Evolutionary conservation across 768 basidiomycete species (phyloP), one percentile per base, ranked within the genome.

Genomic region (Exsudoporus frostii): DNA sequence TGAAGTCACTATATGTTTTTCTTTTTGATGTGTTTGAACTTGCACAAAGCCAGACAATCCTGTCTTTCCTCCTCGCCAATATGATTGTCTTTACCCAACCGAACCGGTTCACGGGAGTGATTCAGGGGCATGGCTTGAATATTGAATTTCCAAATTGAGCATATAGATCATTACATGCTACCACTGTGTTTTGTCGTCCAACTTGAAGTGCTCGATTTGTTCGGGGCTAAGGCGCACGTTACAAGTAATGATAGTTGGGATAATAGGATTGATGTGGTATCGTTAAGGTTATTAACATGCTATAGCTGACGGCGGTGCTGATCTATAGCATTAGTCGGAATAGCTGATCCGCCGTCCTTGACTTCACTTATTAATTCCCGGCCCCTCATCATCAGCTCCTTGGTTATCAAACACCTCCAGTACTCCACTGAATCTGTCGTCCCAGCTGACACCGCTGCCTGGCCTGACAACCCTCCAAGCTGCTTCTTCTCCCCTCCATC

Each of bases 381-480:
- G 17, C 11, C n/a, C 47, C 7, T 50, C 56, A 10, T 29, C 43
- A 30, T 51, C 43, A 29, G 29, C 13, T 44, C 65, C 67, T 42
- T 76, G 76, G 59, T 79, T 72, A 19, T 73, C 74, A 63, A 87
- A 91, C 7, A 92, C 78, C 43, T 72, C 76, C 51, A 95, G 62
- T 19, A 78, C 75, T 41, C 77, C 76, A 48, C 75, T 72, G 61
- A 90, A 88, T 53, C 86, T 75, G 54, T 84, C 79, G 62, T 94
- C 88, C 93, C 93, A 98, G 22, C 76, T 76, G 13, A 89, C 83
- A 15, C 73, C 73, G 48, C 71, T 71, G 2, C 82, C 80, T 4
- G 85, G 83, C 50, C 82, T 77, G 50, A 95, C 76, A 50, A 93
- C 81, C 37, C 80, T 77, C 88, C 89, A 98, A 3, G 90, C 94